phyloP scores from a whole-genome alignment of 2,329 filamentous ascomycete genomes.

The Teratosphaeria destructans region DNA sequence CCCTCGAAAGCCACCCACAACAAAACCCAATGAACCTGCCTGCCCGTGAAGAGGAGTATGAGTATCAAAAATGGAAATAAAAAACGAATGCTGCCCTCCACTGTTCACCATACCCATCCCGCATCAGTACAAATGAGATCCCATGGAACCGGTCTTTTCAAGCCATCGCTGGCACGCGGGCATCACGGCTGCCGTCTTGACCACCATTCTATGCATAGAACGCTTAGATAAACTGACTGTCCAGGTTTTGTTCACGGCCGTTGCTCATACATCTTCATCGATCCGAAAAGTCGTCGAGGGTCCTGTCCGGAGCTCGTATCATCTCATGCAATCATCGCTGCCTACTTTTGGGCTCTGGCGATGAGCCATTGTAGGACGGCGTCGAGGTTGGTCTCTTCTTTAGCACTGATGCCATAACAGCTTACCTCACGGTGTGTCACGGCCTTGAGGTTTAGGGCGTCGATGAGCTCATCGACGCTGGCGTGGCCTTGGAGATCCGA shows the following conservation, averaged over 20 bases:
- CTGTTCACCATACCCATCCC: neutral
- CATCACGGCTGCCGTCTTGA: conserved; percentile 13
- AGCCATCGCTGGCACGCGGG: conserved; percentile 30
- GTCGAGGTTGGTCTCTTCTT: conserved; percentile 97
- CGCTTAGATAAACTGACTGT: neutral
- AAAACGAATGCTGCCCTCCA: neutral
- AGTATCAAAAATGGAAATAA: neutral
- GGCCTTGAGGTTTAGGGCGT: conserved; percentile 76
- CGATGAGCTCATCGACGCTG: conserved; percentile 90
- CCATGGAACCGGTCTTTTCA: neutral
- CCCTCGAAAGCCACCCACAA: neutral
- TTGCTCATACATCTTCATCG: conserved; percentile 3
- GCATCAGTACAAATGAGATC: neutral
- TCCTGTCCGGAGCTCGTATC: conserved; percentile 1
- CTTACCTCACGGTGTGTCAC: conserved; percentile 90
- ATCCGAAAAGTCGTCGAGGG: conserved; percentile 1
- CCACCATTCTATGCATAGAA: conserved; percentile 5
- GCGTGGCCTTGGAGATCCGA: conserved; percentile 87
- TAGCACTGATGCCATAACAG: conserved; percentile 97
- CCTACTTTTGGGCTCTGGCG: conserved; percentile 65
- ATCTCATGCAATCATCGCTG: neutral
- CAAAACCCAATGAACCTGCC: neutral
- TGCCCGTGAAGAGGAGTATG: neutral
- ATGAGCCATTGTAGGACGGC: conserved; percentile 95
- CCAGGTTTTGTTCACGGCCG: conserved; percentile 1